Evolutionary conservation across 148 eudicot species (phyloP).

Genomic region (Amaranthus hypochondriacus): DNA sequence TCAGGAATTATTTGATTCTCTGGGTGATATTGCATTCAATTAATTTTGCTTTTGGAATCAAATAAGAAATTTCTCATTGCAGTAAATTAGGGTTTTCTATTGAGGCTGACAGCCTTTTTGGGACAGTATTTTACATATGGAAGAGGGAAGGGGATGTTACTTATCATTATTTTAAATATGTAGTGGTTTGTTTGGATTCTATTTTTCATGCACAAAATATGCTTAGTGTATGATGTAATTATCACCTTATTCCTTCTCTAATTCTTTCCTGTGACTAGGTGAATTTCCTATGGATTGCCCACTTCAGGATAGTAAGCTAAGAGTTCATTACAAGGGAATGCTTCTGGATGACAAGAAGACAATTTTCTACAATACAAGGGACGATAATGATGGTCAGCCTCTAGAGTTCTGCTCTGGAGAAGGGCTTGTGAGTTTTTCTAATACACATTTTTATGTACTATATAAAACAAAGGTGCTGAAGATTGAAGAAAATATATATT

Average conservation of each 20-base stretch:
- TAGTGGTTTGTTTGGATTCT: neutral
- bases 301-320: conserved; percentile 87
- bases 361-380: conserved; percentile 81
- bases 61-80: no score
- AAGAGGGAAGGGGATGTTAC: neutral
- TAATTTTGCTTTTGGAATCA: no score
- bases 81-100: neutral
- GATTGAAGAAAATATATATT: neutral
- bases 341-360: conserved; percentile 75
- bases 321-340: conserved; percentile 89
- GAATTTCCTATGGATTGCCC: conserved; percentile 99
- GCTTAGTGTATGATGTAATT: neutral
- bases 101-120: neutral
- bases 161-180: neutral
- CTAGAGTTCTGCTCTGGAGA: conserved; percentile 95
- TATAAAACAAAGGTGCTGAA: neutral
- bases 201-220: neutral
- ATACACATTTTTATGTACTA: neutral
- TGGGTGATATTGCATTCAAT: no score
- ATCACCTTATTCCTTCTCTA: neutral
- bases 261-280: conserved; percentile 43
- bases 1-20: no score
- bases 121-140: neutral
- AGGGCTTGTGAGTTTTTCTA: conserved; percentile 76
- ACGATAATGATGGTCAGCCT: conserved; percentile 85